Evolutionary conservation across 805 yeast genomes (phyloP), one percentile per base, ranked within the genome.

Genomic region (Brettanomyces bruxellensis): DNA sequence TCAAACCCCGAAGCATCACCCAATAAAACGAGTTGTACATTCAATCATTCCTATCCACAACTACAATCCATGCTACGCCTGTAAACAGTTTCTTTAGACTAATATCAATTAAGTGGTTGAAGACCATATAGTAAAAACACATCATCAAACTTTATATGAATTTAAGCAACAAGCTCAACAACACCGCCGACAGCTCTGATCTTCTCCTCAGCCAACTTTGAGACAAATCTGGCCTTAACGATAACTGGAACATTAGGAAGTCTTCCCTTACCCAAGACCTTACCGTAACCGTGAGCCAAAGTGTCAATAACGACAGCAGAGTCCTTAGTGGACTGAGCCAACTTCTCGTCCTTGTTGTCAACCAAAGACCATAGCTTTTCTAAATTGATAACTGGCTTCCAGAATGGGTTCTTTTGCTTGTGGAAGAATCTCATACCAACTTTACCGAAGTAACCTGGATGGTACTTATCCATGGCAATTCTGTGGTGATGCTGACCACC

Each of bases 401-500:
- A 93, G 89, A 81, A 83, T 70, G 86, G 96, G 79, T 75, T 78
- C 68, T 76, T 78, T 78, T 87, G 95, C 75, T 85, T 82, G 88
- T 88, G 96, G 96, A 83, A 91, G 84, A 86, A 84, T 86, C 99
- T 88, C 97, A 91, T 91, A 90, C 99, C 99, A 72, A 93, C 98
- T 81, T 93, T 95, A 86, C 99, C 99, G 79, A 93, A 93, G 91
- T 93, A 93, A 89, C 99, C 99, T 69, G 99, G 99, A 77, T 93
- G 99, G 96, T 86, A 93, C 78, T 91, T 93, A 76, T 93, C 99
- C 80, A 93, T 76, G 83, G 93, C 93, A 75, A 93, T 90, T 83
- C 99, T 88, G 96, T 93, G 99, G 79, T 93, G 99, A 78, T 91
- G 98, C 79, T 81, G 91, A 88, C 99, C 99, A 91, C 99, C 99